phyloP scores from a whole-genome alignment of 2,329 filamentous ascomycete genomes.

The Ophiocordyceps polyrhachis-furcata region DNA sequence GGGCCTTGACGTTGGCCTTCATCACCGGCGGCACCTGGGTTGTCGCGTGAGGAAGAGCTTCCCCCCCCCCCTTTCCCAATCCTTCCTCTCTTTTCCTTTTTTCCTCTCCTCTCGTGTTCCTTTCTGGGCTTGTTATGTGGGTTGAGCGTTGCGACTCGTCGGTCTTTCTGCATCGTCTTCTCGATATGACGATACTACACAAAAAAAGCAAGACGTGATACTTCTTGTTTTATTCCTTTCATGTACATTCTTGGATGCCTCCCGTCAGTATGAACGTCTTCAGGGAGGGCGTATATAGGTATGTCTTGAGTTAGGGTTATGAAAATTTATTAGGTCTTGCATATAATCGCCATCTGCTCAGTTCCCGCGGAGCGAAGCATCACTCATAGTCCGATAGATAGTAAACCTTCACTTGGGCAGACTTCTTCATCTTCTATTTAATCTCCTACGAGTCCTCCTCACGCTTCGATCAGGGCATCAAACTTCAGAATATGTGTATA shows the following conservation, averaged over 20 bases:
- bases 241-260: not conserved
- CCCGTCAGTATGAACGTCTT: not conserved
- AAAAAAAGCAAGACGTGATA: not conserved
- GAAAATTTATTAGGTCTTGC: not conserved
- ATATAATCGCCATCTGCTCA: not conserved
- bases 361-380: too few relatives aligned
- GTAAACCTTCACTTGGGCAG: too few relatives aligned
- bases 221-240: not conserved
- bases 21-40: not conserved
- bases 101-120: too few relatives aligned
- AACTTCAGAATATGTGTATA: too few relatives aligned
- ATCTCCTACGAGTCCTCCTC: too few relatives aligned
- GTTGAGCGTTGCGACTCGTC: not conserved
- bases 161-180: not conserved
- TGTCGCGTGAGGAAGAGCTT: not conserved
- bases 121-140: too few relatives aligned
- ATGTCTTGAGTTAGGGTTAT: not conserved
- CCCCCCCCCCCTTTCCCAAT: not conserved
- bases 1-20: not conserved
- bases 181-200: not conserved
- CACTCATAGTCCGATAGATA: too few relatives aligned
- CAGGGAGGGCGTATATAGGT: not conserved
- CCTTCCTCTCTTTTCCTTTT: too few relatives aligned
- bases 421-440: too few relatives aligned
- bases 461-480: too few relatives aligned